Evolutionary conservation across 768 basidiomycete genomes (phyloP).

Genomic region (Pisolithus microcarpus): DNA sequence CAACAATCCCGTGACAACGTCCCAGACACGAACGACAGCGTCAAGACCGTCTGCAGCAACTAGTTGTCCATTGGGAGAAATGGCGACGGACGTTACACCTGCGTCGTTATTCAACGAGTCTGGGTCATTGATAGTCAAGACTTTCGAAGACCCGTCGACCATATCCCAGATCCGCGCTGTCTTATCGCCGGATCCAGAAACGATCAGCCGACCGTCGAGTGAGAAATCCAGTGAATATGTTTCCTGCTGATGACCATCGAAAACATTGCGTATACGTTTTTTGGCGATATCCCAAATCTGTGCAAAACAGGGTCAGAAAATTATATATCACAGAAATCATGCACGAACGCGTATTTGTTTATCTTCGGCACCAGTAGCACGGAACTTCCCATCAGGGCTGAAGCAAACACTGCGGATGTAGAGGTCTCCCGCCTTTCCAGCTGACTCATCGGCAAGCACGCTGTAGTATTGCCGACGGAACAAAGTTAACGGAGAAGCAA

Average conservation of each 20-base stretch:
- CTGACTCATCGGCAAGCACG: too few species aligned
- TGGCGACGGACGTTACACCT: conserved; percentile 74
- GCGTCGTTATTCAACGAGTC: conserved; percentile 46
- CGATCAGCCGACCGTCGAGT: conserved; percentile 75
- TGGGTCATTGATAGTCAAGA: conserved; percentile 38
- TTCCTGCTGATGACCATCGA: conserved; percentile 87
- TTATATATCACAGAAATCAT: too few species aligned
- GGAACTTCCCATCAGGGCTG: too few species aligned
- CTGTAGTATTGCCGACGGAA: too few species aligned
- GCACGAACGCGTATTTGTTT: too few species aligned
- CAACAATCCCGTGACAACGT: conserved; percentile 55
- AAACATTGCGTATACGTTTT: conserved; percentile 69
- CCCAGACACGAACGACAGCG: conserved; percentile 76
- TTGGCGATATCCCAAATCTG: conserved; percentile 92
- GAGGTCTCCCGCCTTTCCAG: too few species aligned
- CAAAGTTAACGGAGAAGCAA: too few species aligned
- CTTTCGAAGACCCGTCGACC: conserved; percentile 27
- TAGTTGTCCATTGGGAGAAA: conserved; percentile 63
- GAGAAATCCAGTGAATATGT: conserved; percentile 94
- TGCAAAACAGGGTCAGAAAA: conserved; percentile 7
- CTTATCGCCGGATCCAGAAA: conserved; percentile 79
- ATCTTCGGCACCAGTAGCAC: too few species aligned
- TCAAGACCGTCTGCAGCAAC: conserved; percentile 69
- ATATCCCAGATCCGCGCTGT: conserved; percentile 72
- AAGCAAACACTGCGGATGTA: too few species aligned